These are phyloP conservation scores for carrot (Daucus carota) DNA, from an alignment of 129 eudicot genomes.

Conservation along the genomic window DH1_v3.0 NC_030381.2:5139001-5139500, in stretches of 20 bases:
- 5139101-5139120: conserved; percentile 93
- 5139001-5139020: neutral
- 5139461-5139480: conserved; percentile 83
- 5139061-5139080: conserved; percentile 7
- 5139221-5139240: conserved; percentile 63
- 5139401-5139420: conserved; percentile 52
- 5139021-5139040: neutral
- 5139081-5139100: conserved; percentile 77
- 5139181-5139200: conserved; percentile 65
- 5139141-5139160: conserved; percentile 46
- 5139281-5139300: conserved; percentile 80
- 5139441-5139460: conserved; percentile 95
- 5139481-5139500: conserved; percentile 67
- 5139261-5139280: conserved; percentile 84
- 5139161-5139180: conserved; percentile 63
- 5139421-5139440: conserved; percentile 70
- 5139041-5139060: neutral
- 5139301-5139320: conserved; percentile 86
- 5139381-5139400: conserved; percentile 93
- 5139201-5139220: conserved; percentile 70
- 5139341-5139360: conserved; percentile 78
- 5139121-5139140: conserved; percentile 70
- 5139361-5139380: conserved; percentile 83
- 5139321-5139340: conserved; percentile 73
- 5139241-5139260: conserved; percentile 86